phyloP scores from a whole-genome alignment of 2,329 filamentous ascomycete genomes.

The Talaromyces sp. region DNA sequence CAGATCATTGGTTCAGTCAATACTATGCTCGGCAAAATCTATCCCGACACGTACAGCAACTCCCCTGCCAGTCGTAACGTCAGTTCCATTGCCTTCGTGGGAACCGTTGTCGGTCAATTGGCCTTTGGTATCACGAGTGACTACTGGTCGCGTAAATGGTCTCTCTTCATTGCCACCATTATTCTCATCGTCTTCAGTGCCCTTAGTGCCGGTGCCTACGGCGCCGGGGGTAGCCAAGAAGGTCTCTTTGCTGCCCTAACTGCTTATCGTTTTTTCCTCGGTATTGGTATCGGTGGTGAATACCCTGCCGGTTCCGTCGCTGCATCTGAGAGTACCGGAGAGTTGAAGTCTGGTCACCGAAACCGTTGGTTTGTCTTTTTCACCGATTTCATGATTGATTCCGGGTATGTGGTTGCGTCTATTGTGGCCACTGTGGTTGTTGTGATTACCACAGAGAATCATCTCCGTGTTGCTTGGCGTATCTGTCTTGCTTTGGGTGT shows the following conservation, averaged over 20 bases:
- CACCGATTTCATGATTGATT: conserved; percentile 82
- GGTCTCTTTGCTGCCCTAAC: conserved; percentile 75
- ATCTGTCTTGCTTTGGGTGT: conserved; percentile 72
- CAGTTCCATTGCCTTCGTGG: conserved; percentile 76
- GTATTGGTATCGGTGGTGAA: conserved; percentile 69
- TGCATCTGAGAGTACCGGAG: conserved; percentile 75
- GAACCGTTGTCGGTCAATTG: conserved; percentile 77
- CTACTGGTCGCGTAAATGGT: conserved; percentile 77
- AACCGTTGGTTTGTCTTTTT: conserved; percentile 90
- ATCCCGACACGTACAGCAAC: conserved; percentile 61
- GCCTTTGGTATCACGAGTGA: conserved; percentile 77
- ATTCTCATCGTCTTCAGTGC: conserved; percentile 83
- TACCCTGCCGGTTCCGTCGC: conserved; percentile 65
- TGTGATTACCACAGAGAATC: conserved; percentile 54
- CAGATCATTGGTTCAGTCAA: conserved; percentile 81
- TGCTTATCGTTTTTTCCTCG: conserved; percentile 77
- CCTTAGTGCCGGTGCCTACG: conserved; percentile 71
- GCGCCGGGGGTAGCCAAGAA: conserved; percentile 59
- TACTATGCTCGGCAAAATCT: conserved; percentile 66
- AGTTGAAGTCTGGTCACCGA: conserved; percentile 72
- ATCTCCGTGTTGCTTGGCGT: conserved; percentile 74
- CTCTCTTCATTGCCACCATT: conserved; percentile 71
- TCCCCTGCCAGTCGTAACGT: conserved; percentile 70
- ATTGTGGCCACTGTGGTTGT: conserved; percentile 67
- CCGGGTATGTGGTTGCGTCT: conserved; percentile 74